Evolutionary conservation across 441 rosid species (phyloP).

Genomic region (Raphanus hybrid): DNA sequence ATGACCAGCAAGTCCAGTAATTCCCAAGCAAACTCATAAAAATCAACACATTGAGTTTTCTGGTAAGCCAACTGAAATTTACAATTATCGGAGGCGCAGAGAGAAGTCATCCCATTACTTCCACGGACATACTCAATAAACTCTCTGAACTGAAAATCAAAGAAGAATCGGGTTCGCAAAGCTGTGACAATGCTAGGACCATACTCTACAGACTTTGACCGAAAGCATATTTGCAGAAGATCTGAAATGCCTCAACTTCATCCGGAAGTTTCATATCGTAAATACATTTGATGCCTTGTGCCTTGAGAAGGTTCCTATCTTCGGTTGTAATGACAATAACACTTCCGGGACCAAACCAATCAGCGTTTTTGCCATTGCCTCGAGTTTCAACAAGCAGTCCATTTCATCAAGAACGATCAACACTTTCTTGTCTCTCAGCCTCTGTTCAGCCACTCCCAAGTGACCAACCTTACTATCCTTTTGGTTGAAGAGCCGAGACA

Average conservation of each 20-base stretch:
- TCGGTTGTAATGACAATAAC: slow-evolving; percentile 43
- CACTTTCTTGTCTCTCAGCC: not conserved
- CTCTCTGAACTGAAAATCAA: not conserved
- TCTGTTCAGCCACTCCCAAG: not conserved
- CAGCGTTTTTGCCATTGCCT: not conserved
- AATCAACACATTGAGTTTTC: not conserved
- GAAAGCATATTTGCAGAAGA: slow-evolving; percentile 37
- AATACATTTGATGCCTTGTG: slow-evolving; percentile 2
- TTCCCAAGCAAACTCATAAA: not conserved
- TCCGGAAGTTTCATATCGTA: slow-evolving; percentile 5
- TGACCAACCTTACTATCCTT: not conserved
- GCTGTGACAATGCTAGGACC: not conserved
- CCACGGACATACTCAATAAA: not conserved
- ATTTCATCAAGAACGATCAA: slow-evolving; percentile 44
- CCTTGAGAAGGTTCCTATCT: slow-evolving; percentile 30
- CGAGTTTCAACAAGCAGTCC: slow-evolving; percentile 8
- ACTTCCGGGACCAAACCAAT: slow-evolving; percentile 40
- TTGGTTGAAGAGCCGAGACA: slow-evolving; percentile 12
- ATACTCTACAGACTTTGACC: not conserved
- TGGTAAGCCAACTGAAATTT: not conserved
- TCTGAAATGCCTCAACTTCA: not conserved
- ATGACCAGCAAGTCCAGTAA: slow-evolving; percentile 9
- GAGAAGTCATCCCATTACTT: not conserved
- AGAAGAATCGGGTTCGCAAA: not conserved
- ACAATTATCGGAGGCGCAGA: not conserved